A percentile compares a stretch with the other conserved stretches of the same genome.
phyloP scores from a whole-genome alignment of 2,329 filamentous ascomycete species.

The Monilinia vaccinii-corymbosi region DNA sequence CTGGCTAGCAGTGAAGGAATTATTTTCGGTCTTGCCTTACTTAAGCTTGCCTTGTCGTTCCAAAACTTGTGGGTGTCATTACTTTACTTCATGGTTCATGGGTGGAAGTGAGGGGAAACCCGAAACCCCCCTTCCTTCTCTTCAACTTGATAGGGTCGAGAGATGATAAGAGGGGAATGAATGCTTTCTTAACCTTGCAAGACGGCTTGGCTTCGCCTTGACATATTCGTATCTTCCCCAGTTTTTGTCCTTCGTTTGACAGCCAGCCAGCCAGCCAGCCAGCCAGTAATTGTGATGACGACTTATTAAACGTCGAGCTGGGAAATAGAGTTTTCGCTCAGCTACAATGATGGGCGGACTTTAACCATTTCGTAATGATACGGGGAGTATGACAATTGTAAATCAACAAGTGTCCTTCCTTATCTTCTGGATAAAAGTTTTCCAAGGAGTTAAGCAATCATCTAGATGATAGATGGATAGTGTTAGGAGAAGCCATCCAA shows the following conservation, averaged over 20 bases:
- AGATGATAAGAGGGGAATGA: not conserved
- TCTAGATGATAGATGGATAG: not conserved
- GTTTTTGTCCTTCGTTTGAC: not conserved
- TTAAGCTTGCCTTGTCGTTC: not conserved
- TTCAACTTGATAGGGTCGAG: not conserved
- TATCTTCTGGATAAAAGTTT: not conserved
- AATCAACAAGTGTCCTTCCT: not conserved
- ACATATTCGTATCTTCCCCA: not conserved
- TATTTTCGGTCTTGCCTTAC: not conserved
- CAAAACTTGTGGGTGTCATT: not conserved
- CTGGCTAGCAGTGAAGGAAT: no score
- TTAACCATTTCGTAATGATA: not conserved
- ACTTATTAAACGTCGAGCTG: not conserved
- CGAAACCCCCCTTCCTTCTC: not conserved
- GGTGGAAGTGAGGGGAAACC: not conserved
- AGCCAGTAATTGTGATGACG: no score
- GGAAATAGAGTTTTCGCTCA: not conserved
- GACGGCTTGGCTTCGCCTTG: not conserved
- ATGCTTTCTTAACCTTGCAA: not conserved
- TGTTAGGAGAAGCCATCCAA: not conserved
- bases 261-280: no score
- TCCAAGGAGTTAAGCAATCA: not conserved
- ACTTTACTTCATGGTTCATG: not conserved
- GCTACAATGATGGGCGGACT: not conserved
- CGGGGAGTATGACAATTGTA: not conserved